phyloP scores from a whole-genome alignment of 306 rosid genomes.

The Prunus armeniaca region DNA sequence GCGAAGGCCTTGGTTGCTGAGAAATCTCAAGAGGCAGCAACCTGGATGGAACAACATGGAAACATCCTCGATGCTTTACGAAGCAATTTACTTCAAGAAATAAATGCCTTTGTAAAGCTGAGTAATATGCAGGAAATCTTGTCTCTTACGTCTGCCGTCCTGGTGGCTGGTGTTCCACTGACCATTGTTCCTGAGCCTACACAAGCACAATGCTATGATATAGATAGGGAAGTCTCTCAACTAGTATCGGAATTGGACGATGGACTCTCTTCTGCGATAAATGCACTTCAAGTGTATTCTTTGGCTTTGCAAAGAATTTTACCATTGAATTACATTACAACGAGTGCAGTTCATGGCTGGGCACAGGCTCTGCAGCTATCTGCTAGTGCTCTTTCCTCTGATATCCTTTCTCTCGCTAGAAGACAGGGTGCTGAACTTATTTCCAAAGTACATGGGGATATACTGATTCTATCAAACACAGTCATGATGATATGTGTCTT shows the following conservation, averaged over 20 bases:
- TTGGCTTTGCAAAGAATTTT: conserved; percentile 83
- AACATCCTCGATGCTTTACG: conserved; percentile 82
- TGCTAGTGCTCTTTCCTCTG: conserved; percentile 65
- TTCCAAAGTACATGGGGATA: conserved; percentile 52
- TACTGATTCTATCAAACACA: conserved; percentile 49
- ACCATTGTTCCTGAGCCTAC: conserved; percentile 99
- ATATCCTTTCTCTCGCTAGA: conserved; percentile 72
- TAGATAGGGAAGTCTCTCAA: conserved; percentile 85
- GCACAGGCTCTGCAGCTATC: conserved; percentile 80
- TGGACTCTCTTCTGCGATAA: conserved; percentile 66
- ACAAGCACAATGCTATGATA: conserved; percentile 87
- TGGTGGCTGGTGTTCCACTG: conserved; percentile 82
- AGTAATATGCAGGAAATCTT: conserved; percentile 56
- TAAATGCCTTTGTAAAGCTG: conserved; percentile 46
- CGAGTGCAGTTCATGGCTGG: conserved; percentile 92
- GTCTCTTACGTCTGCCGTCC: conserved; percentile 87
- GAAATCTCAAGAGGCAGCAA: conserved; percentile 90
- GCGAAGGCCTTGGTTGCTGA: conserved; percentile 72
- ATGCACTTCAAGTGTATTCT: conserved; percentile 72
- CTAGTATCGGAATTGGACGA: conserved; percentile 65
- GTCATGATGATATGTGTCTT: conserved; percentile 63
- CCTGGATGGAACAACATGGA: conserved; percentile 95
- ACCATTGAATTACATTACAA: conserved; percentile 78
- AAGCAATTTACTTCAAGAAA: conserved; percentile 66
- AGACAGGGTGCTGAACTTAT: conserved; percentile 86